Conservation (phyloP, 140 eudicot species). For the Senecio squalidus region DNA sequence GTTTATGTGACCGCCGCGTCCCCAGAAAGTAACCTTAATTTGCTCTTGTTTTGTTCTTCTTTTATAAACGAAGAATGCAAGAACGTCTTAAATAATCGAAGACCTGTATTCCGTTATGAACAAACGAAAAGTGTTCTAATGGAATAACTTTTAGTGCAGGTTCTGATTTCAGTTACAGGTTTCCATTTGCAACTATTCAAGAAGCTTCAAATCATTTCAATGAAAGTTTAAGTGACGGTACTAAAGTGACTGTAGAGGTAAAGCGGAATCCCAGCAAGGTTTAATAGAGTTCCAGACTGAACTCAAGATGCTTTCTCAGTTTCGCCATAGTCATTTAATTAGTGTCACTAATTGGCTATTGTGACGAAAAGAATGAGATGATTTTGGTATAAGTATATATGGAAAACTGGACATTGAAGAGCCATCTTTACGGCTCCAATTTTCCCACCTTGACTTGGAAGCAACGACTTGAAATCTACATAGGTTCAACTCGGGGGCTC, state of each 20-base stretch:
- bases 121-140: slow-evolving; percentile 61
- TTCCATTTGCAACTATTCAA: slow-evolving; percentile 64
- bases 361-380: too few species aligned
- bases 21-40: slow-evolving; percentile 52
- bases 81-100: slow-evolving; percentile 50
- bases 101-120: slow-evolving; percentile 70
- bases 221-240: slow-evolving; percentile 50
- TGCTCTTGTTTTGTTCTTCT: slow-evolving; percentile 25
- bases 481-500: slow-evolving; percentile 62
- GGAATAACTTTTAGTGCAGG: slow-evolving; percentile 56
- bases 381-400: slow-evolving; percentile 59
- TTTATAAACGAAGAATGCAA: slow-evolving; percentile 35
- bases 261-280: slow-evolving; percentile 70
- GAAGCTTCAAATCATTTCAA: slow-evolving; percentile 61
- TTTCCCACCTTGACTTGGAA: slow-evolving; percentile 64
- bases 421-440: slow-evolving; percentile 64
- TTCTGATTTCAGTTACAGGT: slow-evolving; percentile 50
- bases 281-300: slow-evolving; percentile 58
- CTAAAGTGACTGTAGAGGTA: slow-evolving; percentile 69
- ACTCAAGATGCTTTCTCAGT: slow-evolving; percentile 66
- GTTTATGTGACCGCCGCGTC: slow-evolving; percentile 58
- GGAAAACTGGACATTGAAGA: slow-evolving; percentile 66
- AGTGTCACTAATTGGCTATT: slow-evolving; percentile 57
- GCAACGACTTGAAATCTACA: slow-evolving; percentile 59
- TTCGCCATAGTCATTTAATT: slow-evolving; percentile 66